phyloP scores from a whole-genome alignment of 2,329 filamentous ascomycete genomes.

The Exophiala viscosa region DNA sequence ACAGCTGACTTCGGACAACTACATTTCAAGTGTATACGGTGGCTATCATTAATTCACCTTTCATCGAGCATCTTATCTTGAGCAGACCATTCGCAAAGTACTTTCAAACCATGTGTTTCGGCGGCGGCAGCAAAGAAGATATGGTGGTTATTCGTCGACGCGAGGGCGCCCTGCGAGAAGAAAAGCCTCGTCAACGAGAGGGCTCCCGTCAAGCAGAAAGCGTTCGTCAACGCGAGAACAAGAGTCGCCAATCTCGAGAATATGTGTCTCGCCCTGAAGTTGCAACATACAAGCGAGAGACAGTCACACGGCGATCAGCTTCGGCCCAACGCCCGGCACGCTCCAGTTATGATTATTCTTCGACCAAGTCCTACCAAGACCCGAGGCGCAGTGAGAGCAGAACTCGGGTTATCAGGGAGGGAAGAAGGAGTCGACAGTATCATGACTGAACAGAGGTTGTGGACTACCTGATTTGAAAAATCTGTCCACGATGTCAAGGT shows the following conservation, averaged over 20 bases:
- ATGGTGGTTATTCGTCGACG: slow-evolving; percentile 17
- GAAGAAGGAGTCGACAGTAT: slow-evolving; percentile 19
- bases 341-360: slow-evolving; percentile 10
- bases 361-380: slow-evolving; percentile 2
- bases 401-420: slow-evolving; percentile 16
- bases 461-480: too few relatives aligned
- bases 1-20: too few relatives aligned
- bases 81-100: not conserved
- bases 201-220: too few relatives aligned
- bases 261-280: slow-evolving; percentile 25
- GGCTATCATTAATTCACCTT: too few relatives aligned
- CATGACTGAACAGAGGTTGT: slow-evolving; percentile 2
- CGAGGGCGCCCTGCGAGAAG: too few relatives aligned
- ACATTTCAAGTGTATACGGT: too few relatives aligned
- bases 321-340: slow-evolving; percentile 18
- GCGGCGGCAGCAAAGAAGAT: slow-evolving; percentile 16
- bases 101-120: slow-evolving; percentile 24
- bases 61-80: too few relatives aligned
- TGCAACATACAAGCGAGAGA: slow-evolving; percentile 19
- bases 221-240: not conserved
- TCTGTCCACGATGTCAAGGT: too few relatives aligned
- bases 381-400: slow-evolving; percentile 19
- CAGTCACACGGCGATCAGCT: slow-evolving; percentile 20
- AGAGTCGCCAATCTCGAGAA: slow-evolving; percentile 21
- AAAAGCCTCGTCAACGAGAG: slow-evolving; percentile 14